A percentile compares a stretch with the other conserved stretches of the same genome.
phyloP scores from a whole-genome alignment of 306 rosid species.

The Pyrus pyrifolia region DNA sequence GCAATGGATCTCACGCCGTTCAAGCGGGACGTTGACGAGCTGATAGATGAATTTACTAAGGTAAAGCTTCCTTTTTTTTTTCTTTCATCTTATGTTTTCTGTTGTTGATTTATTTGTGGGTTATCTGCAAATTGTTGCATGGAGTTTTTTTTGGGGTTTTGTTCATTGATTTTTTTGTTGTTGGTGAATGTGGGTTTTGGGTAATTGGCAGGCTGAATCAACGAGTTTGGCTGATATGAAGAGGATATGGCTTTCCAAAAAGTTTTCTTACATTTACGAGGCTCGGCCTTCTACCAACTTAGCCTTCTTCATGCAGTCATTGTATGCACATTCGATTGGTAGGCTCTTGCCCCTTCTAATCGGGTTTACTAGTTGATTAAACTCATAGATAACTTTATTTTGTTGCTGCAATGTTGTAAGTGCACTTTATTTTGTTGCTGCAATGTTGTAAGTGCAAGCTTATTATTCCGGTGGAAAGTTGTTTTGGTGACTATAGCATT shows the following conservation, averaged over 20 bases:
- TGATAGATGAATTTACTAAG: conserved; percentile 50
- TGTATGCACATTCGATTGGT: conserved; percentile 78
- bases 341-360: conserved; percentile 7
- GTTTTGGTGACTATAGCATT: not conserved
- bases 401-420: not conserved
- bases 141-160: not conserved
- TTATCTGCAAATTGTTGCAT: not conserved
- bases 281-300: conserved; percentile 59
- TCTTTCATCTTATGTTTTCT: conserved; percentile 6
- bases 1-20: conserved; percentile 42
- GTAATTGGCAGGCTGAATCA: conserved; percentile 39
- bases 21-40: conserved; percentile 72
- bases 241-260: conserved; percentile 70
- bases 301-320: conserved; percentile 85
- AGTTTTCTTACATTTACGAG: conserved; percentile 74
- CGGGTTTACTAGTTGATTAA: not conserved
- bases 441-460: not conserved
- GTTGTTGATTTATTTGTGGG: not conserved
- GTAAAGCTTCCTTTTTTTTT: conserved; percentile 20
- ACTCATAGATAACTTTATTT: not conserved
- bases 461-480: not conserved
- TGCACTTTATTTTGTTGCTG: not conserved
- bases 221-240: conserved; percentile 61
- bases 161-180: not conserved
- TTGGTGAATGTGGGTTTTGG: conserved; percentile 2